phyloP scores from a whole-genome alignment of 202 grass and related monocot species.

The Miscanthus sacchariflorus region DNA sequence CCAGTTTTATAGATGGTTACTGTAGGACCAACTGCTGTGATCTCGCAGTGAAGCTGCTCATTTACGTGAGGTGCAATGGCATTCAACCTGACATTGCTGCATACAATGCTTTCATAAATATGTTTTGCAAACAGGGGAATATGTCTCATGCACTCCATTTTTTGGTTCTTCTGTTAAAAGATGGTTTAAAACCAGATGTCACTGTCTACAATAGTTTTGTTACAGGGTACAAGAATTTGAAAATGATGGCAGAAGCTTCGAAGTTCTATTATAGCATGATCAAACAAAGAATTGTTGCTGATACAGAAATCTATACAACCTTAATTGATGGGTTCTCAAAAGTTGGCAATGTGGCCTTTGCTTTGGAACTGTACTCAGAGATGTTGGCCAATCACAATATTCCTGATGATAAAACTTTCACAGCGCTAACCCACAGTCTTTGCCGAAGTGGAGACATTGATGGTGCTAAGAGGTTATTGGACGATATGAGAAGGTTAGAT shows the following conservation, averaged over 20 bases:
- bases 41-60: slow-evolving; percentile 83
- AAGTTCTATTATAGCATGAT: slow-evolving; percentile 68
- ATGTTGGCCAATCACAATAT: slow-evolving; percentile 73
- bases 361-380: slow-evolving; percentile 71
- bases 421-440: slow-evolving; percentile 68
- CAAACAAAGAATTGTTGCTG: slow-evolving; percentile 61
- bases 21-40: slow-evolving; percentile 66
- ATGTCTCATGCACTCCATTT: slow-evolving; percentile 70
- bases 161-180: slow-evolving; percentile 66
- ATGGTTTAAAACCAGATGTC: slow-evolving; percentile 62
- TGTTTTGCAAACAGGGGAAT: slow-evolving; percentile 73
- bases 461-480: slow-evolving; percentile 70
- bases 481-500: slow-evolving; percentile 77
- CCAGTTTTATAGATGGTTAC: slow-evolving; percentile 85
- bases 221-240: slow-evolving; percentile 75
- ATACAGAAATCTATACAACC: slow-evolving; percentile 73
- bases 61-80: slow-evolving; percentile 60
- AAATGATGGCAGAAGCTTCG: slow-evolving; percentile 67
- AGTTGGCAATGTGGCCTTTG: slow-evolving; percentile 66
- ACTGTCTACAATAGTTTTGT: slow-evolving; percentile 79
- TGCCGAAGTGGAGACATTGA: slow-evolving; percentile 73
- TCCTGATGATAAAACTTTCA: slow-evolving; percentile 85
- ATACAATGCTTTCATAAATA: slow-evolving; percentile 69
- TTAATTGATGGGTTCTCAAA: slow-evolving; percentile 89
- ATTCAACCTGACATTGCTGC: slow-evolving; percentile 57